Evolutionary conservation across 495 filamentous ascomycete genomes (phyloP), one percentile per base, ranked within the genome.

Genomic region (Parathielavia hyrcaniae): DNA sequence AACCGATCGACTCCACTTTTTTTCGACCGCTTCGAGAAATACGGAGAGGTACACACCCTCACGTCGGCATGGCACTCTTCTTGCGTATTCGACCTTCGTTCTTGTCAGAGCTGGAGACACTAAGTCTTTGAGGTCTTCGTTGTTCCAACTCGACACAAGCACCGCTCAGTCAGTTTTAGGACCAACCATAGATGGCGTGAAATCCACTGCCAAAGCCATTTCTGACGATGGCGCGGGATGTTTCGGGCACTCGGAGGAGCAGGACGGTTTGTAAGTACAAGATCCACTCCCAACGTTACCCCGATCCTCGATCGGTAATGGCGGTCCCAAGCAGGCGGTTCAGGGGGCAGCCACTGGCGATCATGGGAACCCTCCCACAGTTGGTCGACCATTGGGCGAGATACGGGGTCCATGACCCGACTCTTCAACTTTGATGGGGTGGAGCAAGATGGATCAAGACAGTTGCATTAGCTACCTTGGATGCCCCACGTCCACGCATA

Each of bases 271-370:
- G 45, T 48, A 48, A 48, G 20, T 48, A 48, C 45, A 11, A 32
- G 5, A 6, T 30, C 26, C 26, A 6, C 26, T 6, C 26, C 26
- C 26, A 3, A 30, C 26, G 26, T 30, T 30, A 3, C 26, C 6
- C 6, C 49, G 49, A 43, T 53, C 16, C 55, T 38, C 45, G 60
- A 55, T 57, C 50, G 50, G 50, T 39, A 52, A 50, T 47, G 39
- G 43, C 26, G 50, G 53, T 64, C 49, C 61, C 62, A 58, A 39
- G 11, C 45, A n/a, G 51, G 46, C 30, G 62, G 62, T 64, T 35
- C 23, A 43, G 59, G 61, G 60, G 61, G 64, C 35, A 66, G 61
- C 64, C 61, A 63, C 63, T 53, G 61, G 50, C 51, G 49, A 62
- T 58, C 63, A 40, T 40, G 35, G 45, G 46, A 58, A 22, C 17